Evolutionary conservation across 2,329 filamentous ascomycete species (phyloP).

Genomic region (Lecanosticta acicola): DNA sequence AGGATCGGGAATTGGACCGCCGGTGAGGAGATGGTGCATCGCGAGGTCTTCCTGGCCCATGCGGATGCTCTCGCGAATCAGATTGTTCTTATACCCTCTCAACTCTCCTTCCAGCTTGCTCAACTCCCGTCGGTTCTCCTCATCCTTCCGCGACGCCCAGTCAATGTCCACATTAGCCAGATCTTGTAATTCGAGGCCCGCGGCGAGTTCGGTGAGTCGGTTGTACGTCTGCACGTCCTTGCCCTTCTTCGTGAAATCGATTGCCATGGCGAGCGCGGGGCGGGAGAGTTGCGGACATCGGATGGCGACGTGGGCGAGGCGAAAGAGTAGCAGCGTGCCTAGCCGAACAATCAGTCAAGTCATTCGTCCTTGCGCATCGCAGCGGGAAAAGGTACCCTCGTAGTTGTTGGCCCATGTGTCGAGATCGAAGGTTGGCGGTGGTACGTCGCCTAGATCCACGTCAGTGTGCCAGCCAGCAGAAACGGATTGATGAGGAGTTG

Average conservation of each 20-base stretch:
- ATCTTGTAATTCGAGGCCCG: conserved; percentile 59
- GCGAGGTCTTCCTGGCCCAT: conserved; percentile 95
- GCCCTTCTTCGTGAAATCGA: conserved; percentile 69
- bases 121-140: conserved; percentile 63
- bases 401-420: conserved; percentile 90
- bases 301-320: conserved; percentile 74
- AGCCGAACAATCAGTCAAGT: conserved; percentile 2
- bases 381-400: conserved; percentile 50
- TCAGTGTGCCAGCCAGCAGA: background rate
- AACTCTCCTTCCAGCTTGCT: conserved; percentile 76
- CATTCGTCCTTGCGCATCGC: background rate
- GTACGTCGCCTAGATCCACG: conserved; percentile 12
- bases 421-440: conserved; percentile 77
- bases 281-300: conserved; percentile 68
- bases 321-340: conserved; percentile 77
- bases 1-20: conserved; percentile 41
- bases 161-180: conserved; percentile 61
- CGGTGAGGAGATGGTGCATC: conserved; percentile 71
- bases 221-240: conserved; percentile 68
- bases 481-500: background rate
- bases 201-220: conserved; percentile 62
- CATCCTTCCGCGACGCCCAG: conserved; percentile 69
- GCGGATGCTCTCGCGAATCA: conserved; percentile 89
- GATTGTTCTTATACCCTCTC: conserved; percentile 90
- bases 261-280: conserved; percentile 74